Conservation (phyloP, 2,329 filamentous ascomycete genomes). For the Colletotrichum zoysiae region DNA sequence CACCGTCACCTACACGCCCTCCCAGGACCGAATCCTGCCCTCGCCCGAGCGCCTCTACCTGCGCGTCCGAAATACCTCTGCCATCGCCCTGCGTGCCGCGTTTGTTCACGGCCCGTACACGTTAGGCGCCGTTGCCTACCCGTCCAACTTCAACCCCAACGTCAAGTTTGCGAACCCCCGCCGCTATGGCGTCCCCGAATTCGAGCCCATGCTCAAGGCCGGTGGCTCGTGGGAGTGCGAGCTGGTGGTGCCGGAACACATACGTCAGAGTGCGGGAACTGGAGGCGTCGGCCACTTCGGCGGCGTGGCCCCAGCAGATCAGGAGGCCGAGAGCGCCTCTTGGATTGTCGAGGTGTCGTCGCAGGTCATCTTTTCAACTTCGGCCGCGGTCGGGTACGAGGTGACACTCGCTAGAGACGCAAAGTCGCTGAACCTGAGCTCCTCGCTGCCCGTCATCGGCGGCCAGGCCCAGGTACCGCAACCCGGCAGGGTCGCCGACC, state of each 20-base stretch:
- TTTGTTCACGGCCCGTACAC: slow-evolving; percentile 98
- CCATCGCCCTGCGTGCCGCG: slow-evolving; percentile 90
- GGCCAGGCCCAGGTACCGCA: slow-evolving; percentile 62
- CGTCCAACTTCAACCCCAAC: slow-evolving; percentile 86
- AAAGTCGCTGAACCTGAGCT: slow-evolving; percentile 79
- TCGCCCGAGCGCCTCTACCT: slow-evolving; percentile 85
- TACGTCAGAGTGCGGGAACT: slow-evolving; percentile 73
- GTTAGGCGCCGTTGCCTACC: slow-evolving; percentile 87
- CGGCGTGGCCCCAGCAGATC: slow-evolving; percentile 52
- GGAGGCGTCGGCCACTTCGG: slow-evolving; percentile 61
- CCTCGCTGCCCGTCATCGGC: slow-evolving; percentile 59
- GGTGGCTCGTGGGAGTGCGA: slow-evolving; percentile 87
- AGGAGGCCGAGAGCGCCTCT: slow-evolving; percentile 71
- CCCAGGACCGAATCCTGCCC: slow-evolving; percentile 88
- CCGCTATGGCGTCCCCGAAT: slow-evolving; percentile 84
- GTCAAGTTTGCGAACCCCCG: slow-evolving; percentile 77
- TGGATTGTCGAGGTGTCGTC: slow-evolving; percentile 95
- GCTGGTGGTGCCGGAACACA: slow-evolving; percentile 82
- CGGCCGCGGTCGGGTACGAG: slow-evolving; percentile 90
- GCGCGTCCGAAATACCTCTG: slow-evolving; percentile 91
- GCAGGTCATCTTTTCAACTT: slow-evolving; percentile 93
- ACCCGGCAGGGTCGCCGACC: slow-evolving; percentile 82
- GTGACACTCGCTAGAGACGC: slow-evolving; percentile 87
- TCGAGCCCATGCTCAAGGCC: slow-evolving; percentile 96
- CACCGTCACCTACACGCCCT: slow-evolving; percentile 92